Evolutionary conservation across 192 early-diverging fungal genomes (phyloP), one percentile per base, ranked within the genome.

Genomic region (Paraglomus occultum): DNA sequence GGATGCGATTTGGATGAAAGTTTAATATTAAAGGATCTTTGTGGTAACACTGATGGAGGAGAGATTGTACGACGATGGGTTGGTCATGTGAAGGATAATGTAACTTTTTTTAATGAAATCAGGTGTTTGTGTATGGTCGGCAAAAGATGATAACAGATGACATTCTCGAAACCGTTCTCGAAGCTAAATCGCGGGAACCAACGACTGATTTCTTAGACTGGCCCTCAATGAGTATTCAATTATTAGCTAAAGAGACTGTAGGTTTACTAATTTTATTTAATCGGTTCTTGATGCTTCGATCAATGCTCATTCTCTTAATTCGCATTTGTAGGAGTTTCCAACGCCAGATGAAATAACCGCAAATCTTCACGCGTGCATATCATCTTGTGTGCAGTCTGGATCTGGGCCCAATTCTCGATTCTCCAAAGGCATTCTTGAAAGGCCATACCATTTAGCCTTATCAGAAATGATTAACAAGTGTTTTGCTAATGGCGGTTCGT

Each of bases 401-500:
- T 43, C 2, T 47, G 20, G 22, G n/a, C n/a, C 46, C 2, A 50
- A 67, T 42, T 69, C 67, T 17, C 39, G 53, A 6, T 69, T 69
- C 31, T 10, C 22, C 6, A 69, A 69, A 14, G 67, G 67, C 45
- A 44, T 53, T 22, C 53, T 69, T 47, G 52, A 69, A 57, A 39
- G 67, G 39, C 67, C 67, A n/a, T 69, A 57, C 45, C 55, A 69
- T 31, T 42, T 69, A n/a, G 67, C 67, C 20, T 57, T 69, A 7
- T 8, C 50, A 3, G 67, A 69, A 69, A 57, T 58, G 53, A 51
- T 69, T 51, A 8, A 18, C 7, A 54, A 18, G 15, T 69, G 52
- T 47, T 43, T 69, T 48, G 53, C 45, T 46, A 69, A 69, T 47
- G 9, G 14, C 39, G 67, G 53, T 8, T 12, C 38, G 47, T 69